phyloP scores from a whole-genome alignment of 352 stramenopile genomes.

The Phytophthora podocarpi region DNA sequence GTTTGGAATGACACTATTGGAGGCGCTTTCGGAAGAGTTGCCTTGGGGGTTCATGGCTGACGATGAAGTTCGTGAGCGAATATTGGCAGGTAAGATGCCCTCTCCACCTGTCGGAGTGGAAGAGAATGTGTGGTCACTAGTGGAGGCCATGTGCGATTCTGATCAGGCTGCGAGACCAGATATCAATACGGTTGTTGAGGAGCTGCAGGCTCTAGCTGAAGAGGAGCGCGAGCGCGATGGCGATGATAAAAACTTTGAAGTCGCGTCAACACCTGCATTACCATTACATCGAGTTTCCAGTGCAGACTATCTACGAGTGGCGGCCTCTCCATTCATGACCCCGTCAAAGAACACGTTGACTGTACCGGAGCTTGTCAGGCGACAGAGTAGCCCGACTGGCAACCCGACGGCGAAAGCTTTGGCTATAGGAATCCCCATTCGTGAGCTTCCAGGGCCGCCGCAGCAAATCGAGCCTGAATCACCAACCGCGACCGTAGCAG shows the following conservation, averaged over 20 bases:
- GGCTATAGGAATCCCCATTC: slow-evolving; percentile 26
- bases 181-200: slow-evolving; percentile 51
- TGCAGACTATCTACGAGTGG: slow-evolving; percentile 27
- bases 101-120: slow-evolving; percentile 39
- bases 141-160: slow-evolving; percentile 59
- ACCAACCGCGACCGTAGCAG: slow-evolving; percentile 16
- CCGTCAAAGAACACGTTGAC: slow-evolving; percentile 13
- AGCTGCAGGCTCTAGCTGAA: slow-evolving; percentile 51
- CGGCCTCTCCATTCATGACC: slow-evolving; percentile 19
- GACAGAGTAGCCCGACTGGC: slow-evolving; percentile 26
- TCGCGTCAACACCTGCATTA: slow-evolving; percentile 20
- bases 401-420: slow-evolving; percentile 6
- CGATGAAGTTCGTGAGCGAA: slow-evolving; percentile 39
- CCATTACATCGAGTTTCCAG: slow-evolving; percentile 34
- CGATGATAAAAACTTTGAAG: slow-evolving; percentile 27
- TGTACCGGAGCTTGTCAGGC: slow-evolving; percentile 11
- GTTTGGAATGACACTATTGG: slow-evolving; percentile 69
- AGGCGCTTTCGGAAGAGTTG: slow-evolving; percentile 63
- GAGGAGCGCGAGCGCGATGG: slow-evolving; percentile 50
- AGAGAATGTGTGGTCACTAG: slow-evolving; percentile 51
- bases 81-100: slow-evolving; percentile 51
- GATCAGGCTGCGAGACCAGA: slow-evolving; percentile 50
- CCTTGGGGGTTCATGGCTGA: slow-evolving; percentile 65
- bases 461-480: slow-evolving; percentile 18
- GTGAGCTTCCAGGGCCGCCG: slow-evolving; percentile 12